A percentile compares a stretch with the other conserved stretches of the same genome.
These are phyloP conservation scores for Rhododendron mucronatum DNA, from an alignment of 148 eudicot species.

Conservation along the genomic window DNA sequence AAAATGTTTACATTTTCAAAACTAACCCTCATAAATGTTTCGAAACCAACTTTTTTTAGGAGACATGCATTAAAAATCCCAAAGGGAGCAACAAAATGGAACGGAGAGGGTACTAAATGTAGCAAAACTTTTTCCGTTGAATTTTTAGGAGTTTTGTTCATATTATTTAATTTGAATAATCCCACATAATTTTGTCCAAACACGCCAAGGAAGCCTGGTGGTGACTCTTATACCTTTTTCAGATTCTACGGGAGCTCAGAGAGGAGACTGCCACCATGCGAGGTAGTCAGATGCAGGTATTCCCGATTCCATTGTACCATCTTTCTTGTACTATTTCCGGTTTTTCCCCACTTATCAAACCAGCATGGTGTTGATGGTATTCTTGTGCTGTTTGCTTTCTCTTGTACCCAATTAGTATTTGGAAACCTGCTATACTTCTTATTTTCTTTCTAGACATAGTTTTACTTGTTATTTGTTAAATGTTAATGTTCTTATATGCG, in stretches of 20 bases:
- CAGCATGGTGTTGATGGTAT: background rate
- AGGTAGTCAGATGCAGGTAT: constrained; percentile 92
- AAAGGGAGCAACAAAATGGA: too few relatives aligned
- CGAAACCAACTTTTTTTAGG: too few relatives aligned
- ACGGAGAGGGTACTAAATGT: too few relatives aligned
- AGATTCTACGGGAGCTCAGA: constrained; percentile 67
- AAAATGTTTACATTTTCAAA: too few relatives aligned
- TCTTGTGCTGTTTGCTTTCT: background rate
- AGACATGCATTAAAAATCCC: too few relatives aligned
- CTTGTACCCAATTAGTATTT: background rate
- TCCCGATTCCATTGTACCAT: background rate
- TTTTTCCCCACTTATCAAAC: background rate
- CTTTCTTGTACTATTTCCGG: background rate
- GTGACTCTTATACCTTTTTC: constrained; percentile 4
- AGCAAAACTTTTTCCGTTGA: background rate
- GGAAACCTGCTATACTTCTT: too few relatives aligned
- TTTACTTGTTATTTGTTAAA: background rate
- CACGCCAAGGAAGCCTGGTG: background rate
- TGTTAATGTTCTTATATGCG: background rate
- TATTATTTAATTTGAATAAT: too few relatives aligned
- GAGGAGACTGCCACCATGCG: constrained; percentile 78
- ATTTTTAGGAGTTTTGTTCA: background rate
- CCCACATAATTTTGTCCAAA: background rate
- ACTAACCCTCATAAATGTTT: too few relatives aligned
- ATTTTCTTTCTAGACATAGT: background rate